Evolutionary conservation across 305 asterid species (phyloP).

Genomic region (Solanum hybrid): DNA sequence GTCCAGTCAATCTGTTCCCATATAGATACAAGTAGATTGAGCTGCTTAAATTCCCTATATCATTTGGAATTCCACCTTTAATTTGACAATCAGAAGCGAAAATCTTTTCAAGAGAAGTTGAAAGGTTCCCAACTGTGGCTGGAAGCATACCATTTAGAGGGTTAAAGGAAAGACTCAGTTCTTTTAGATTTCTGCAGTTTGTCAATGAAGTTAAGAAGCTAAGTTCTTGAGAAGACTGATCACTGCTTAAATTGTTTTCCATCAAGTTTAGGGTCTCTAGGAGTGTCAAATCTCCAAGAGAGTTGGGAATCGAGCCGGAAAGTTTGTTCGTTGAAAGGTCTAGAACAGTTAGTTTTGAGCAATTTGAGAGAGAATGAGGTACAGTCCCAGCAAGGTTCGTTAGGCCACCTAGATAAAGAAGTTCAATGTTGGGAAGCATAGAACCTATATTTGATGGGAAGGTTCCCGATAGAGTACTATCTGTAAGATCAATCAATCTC

Average conservation of each 20-base stretch:
- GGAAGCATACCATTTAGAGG: constrained; percentile 28
- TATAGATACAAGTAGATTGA: constrained; percentile 6
- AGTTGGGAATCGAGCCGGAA: constrained; percentile 9
- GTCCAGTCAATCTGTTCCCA: constrained; percentile 18
- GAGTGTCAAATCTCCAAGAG: constrained; percentile 15
- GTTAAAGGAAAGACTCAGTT: constrained; percentile 7
- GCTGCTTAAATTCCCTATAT: constrained; percentile 27
- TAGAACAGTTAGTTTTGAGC: background rate
- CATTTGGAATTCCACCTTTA: constrained; percentile 23
- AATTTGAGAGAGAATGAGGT: constrained; percentile 25
- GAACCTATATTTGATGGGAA: constrained; percentile 27
- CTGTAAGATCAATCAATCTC: constrained; percentile 6
- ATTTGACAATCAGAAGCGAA: constrained; percentile 4
- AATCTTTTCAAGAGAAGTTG: constrained; percentile 13
- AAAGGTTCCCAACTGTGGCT: constrained; percentile 27
- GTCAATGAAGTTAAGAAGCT: constrained; percentile 27
- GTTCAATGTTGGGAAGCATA: constrained; percentile 25
- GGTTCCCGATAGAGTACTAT: constrained; percentile 19
- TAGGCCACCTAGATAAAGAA: constrained; percentile 4
- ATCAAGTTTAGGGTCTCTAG: background rate
- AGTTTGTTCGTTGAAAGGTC: constrained; percentile 1
- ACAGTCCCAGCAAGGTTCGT: constrained; percentile 22
- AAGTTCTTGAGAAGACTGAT: constrained; percentile 5
- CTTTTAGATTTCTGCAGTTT: constrained; percentile 13
- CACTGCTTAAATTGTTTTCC: constrained; percentile 13